These are phyloP conservation scores for Medakamo hakoo DNA, from an alignment of 139 green algal genomes.

Conservation along the genomic window DNA sequence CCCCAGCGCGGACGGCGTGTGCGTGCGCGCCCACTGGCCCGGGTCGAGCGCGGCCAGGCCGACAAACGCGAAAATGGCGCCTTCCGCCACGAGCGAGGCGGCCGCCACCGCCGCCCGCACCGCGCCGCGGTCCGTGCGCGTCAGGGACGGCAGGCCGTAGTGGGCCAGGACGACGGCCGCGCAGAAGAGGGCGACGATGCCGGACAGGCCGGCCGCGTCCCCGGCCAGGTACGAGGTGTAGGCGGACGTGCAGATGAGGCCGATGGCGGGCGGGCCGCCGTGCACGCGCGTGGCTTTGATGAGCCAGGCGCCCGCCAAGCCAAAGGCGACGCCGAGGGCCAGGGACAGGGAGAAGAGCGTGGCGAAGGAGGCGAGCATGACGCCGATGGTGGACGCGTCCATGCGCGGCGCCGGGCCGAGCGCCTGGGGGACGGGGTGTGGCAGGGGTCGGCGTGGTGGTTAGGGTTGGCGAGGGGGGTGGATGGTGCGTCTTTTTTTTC, in stretches of 20 bases:
- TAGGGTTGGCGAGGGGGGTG: not conserved
- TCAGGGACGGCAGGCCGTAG: conserved; percentile 52
- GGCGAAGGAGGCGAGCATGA: not conserved
- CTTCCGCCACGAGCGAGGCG: conserved; percentile 34
- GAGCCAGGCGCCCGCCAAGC: not conserved
- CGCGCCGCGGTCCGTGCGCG: conserved; percentile 8
- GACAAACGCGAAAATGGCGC: conserved; percentile 55
- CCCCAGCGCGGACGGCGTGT: not conserved
- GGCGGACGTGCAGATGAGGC: not conserved
- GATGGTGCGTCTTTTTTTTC: not conserved
- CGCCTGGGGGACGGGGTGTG: too few species aligned
- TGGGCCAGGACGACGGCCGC: conserved; percentile 53
- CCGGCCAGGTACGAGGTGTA: conserved; percentile 41
- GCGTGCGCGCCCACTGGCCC: conserved; percentile 1
- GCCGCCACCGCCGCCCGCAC: conserved; percentile 17
- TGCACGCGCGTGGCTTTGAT: not conserved
- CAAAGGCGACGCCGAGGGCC: not conserved
- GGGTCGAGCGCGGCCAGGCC: conserved; percentile 43
- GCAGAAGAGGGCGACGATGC: conserved; percentile 72
- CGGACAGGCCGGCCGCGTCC: conserved; percentile 42
- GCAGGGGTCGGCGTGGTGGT: not conserved
- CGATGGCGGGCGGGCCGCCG: conserved; percentile 1
- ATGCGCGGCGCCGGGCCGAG: too few species aligned
- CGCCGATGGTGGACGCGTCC: not conserved
- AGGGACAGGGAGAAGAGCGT: not conserved